A percentile compares a stretch with the other conserved stretches of the same genome.
These are phyloP conservation scores for Mucor lusitanicus DNA, from an alignment of 371 early-diverging fungal genomes.

Conservation along the genomic window DNA sequence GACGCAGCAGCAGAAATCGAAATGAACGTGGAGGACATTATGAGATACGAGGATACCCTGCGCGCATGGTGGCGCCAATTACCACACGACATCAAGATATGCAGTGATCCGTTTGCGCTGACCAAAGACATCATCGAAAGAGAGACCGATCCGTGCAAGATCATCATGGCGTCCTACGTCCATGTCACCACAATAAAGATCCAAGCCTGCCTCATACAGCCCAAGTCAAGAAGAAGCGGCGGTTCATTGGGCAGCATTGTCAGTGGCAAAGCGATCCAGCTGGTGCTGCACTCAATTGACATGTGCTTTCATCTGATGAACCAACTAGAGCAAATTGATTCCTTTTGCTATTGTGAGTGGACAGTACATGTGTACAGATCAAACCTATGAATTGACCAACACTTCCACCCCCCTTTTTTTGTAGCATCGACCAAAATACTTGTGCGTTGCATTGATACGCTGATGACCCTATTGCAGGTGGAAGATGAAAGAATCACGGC, in stretches of 20 bases:
- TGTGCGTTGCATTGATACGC: conserved; percentile 15
- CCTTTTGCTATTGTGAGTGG: conserved; percentile 19
- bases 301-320: conserved; percentile 3
- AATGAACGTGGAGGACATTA: conserved; percentile 12
- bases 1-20: background rate
- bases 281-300: conserved; percentile 3
- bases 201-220: conserved; percentile 9
- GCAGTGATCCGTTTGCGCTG: conserved; percentile 4
- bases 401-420: background rate
- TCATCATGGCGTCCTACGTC: conserved; percentile 7
- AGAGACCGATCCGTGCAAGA: background rate
- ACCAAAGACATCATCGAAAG: conserved; percentile 12
- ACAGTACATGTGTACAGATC: too few relatives aligned
- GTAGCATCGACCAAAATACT: conserved; percentile 11
- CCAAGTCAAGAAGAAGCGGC: background rate
- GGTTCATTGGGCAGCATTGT: background rate
- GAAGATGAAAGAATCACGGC: background rate
- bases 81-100: conserved; percentile 15
- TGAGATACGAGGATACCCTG: conserved; percentile 1
- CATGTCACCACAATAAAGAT: conserved; percentile 3
- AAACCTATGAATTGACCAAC: background rate
- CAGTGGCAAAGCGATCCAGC: conserved; percentile 6
- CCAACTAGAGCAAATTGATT: background rate
- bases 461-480: conserved; percentile 4
- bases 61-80: conserved; percentile 18